Base-by-base conservation (phyloP, 2,329 filamentous ascomycete species). In the Botrytis medusae region DNA sequence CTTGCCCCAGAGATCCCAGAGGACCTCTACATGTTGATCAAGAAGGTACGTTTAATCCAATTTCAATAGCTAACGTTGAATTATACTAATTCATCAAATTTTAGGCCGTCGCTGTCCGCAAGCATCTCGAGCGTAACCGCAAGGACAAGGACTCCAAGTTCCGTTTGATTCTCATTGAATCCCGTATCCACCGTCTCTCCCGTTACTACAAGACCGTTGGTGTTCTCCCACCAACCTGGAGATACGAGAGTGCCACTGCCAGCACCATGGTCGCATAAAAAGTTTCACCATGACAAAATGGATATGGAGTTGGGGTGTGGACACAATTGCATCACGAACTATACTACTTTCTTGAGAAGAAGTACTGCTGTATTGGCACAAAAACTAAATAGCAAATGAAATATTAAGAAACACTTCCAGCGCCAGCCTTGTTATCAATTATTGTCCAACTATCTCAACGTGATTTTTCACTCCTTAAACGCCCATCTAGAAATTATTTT, bases 111-210 rank as follows among this genome's bases (percentile, higher is more conserved):
- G 92, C 95, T 84, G 96, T 99, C 88, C 95, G 96, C 89, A 99
- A 99, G 93, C 97, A 99, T 88, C 94, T 99, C 81, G 94, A 98
- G 91, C 94, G 94, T 87, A 99, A 99, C 92, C 95, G 96, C 88
- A 99, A 99, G 92, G 96, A 99, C 91, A 97, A 94, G 90, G 96
- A 99, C 90, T 93, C 92, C 90, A 99, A 99, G 91, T 99, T 99
- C 93, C 95, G 96, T 84, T 93, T 99, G 80, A 99, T 99, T 95
- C 93, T 99, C 82, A 97, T 99, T 87, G 96, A 99, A 91, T 98
- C 96, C 85, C 94, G 97, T 87, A 98, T 99, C 87, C 96, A 99
- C 93, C 95, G 96, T 89, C 93, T 99, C 81, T 96, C 94, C 84
- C 93, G 96, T 82, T 98, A 98, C 93, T 99, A 98, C 93, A 98